A percentile compares a stretch with the other conserved stretches of the same genome.
Conservation (phyloP, 1,284 basidiomycete genomes). For the Papiliotrema terrestris region DNA sequence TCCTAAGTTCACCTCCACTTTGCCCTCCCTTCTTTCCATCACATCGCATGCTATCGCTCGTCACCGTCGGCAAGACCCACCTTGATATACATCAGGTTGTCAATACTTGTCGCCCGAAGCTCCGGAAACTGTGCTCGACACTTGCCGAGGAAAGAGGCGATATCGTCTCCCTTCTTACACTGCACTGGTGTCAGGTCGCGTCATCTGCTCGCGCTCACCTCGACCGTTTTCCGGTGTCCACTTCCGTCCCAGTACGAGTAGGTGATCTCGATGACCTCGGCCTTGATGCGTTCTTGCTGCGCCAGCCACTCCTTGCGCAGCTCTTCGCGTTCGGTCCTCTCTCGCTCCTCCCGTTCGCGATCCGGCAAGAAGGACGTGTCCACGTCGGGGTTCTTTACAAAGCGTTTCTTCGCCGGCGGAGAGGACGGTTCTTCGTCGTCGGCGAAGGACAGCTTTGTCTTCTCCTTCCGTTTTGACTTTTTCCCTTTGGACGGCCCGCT, state of each 20-base stretch:
- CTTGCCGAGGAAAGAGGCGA: constrained; percentile 85
- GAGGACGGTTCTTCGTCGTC: constrained; percentile 55
- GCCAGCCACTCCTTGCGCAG: constrained; percentile 85
- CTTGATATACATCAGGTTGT: constrained; percentile 99
- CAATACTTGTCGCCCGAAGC: constrained; percentile 80
- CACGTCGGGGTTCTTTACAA: constrained; percentile 91
- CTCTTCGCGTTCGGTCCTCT: constrained; percentile 80
- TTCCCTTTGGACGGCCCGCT: constrained; percentile 59
- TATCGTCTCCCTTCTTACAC: constrained; percentile 98
- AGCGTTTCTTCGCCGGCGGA: constrained; percentile 63
- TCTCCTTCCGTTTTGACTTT: constrained; percentile 88
- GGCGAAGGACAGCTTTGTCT: constrained; percentile 83
- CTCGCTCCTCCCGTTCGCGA: constrained; percentile 87
- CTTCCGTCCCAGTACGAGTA: constrained; percentile 99
- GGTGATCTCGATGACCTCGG: constrained; percentile 47
- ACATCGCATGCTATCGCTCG: neutral
- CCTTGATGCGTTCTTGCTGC: constrained; percentile 59
- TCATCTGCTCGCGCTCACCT: constrained; percentile 56
- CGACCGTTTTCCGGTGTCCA: constrained; percentile 89
- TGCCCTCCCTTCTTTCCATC: too few relatives aligned
- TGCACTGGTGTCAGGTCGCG: constrained; percentile 39
- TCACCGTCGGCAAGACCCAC: constrained; percentile 50
- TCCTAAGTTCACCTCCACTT: too few relatives aligned
- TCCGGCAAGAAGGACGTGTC: constrained; percentile 99
- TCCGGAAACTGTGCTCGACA: constrained; percentile 90